Base-by-base conservation (phyloP, 805 yeast species). In the Maudiozyma serrabonitensis region DNA sequence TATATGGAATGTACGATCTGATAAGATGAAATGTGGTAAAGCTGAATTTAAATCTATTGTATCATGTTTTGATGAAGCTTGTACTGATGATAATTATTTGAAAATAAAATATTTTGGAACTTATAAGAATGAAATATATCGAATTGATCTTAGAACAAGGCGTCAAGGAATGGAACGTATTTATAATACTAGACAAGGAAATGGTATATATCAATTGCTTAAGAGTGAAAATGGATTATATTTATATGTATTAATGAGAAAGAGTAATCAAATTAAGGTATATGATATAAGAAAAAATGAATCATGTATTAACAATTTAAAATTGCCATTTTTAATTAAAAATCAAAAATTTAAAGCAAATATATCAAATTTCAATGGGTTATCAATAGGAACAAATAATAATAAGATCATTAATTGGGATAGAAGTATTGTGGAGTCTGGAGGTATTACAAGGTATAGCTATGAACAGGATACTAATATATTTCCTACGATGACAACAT, bases 151-250 rank as follows among this genome's bases (percentile, higher is more conserved):
- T 2, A 52, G 64, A 37, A 50, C 46, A 21, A 26, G 8, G 18
- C 18, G 21, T 11, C 40, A 4, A 19, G 32, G 8, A 37, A 39
- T 23, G 8, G 15, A 12, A 8, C 40, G 9, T 15, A 19, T 28
- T 19, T 26, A 11, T 16, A 37, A 26, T 11, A 37, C 37, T 11
- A 7, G 3, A 8, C 7, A n/a, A 31, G 43, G 72, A 62, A 4
- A 61, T 50, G 54, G 77, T 69, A 3, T 56, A 61, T 16, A 61
- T 56, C 76, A 72, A 52, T 39, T 72, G 0, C 18, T 73, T 6
- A 62, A 55, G 26, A 66, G 73, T 19, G 56, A 55, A 1, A 72
- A 69, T 55, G 72, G 69, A 4, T 65, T 63, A 38, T 72, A 63
- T 46, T 18, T 70, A 5, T 73, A 62, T 48, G 60, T 61, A 1